Conservation (phyloP, 2,329 filamentous ascomycete species). For the Diaporthe ilicicola region DNA sequence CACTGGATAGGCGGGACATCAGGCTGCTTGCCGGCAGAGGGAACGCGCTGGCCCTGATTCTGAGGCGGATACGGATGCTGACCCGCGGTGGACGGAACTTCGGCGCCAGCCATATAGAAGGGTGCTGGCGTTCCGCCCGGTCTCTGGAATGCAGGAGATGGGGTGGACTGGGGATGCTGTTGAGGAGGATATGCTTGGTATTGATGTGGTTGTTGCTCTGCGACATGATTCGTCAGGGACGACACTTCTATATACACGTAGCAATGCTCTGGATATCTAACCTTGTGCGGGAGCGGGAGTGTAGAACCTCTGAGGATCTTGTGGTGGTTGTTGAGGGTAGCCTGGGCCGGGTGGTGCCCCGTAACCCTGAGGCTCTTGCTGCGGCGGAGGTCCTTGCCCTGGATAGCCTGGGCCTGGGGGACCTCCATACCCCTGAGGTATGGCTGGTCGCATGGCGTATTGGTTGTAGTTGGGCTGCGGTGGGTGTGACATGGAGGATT, state of each 20-base stretch:
- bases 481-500: slow-evolving; percentile 96
- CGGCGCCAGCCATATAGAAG: slow-evolving; percentile 72
- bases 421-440: slow-evolving; percentile 54
- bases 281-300: slow-evolving; percentile 64
- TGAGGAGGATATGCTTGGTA: slow-evolving; percentile 46
- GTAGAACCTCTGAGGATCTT: slow-evolving; percentile 75
- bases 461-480: slow-evolving; percentile 81
- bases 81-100: slow-evolving; percentile 48
- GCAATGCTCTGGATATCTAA: slow-evolving; percentile 36
- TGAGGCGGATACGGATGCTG: slow-evolving; percentile 61
- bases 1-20: slow-evolving; percentile 35
- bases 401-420: slow-evolving; percentile 38
- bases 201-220: slow-evolving; percentile 47
- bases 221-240: slow-evolving; percentile 20
- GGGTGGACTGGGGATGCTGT: slow-evolving; percentile 50
- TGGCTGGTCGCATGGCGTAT: slow-evolving; percentile 62
- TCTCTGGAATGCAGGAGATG: slow-evolving; percentile 64
- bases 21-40: slow-evolving; percentile 56
- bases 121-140: slow-evolving; percentile 62
- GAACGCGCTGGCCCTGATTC: slow-evolving; percentile 59
- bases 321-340: slow-evolving; percentile 45
- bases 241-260: slow-evolving; percentile 20
- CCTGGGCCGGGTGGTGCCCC: slow-evolving; percentile 13
- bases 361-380: slow-evolving; percentile 42
- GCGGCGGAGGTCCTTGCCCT: slow-evolving; percentile 42